phyloP scores from a whole-genome alignment of 805 yeast species.

The Metschnikowia kunwiensis region DNA sequence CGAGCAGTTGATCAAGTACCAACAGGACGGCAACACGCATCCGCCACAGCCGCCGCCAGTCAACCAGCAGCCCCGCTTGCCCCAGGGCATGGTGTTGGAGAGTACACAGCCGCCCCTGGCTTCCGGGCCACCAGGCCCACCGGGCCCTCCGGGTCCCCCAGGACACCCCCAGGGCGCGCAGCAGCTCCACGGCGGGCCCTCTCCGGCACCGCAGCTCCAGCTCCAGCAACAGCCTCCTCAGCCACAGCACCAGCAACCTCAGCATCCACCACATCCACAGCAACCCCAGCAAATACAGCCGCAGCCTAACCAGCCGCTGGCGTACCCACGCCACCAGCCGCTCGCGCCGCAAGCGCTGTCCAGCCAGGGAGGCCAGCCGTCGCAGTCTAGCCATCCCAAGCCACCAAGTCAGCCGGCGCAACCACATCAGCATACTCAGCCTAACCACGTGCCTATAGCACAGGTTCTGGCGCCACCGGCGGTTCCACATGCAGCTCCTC shows the following conservation, averaged over 20 bases:
- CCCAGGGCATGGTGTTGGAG: conserved; percentile 63
- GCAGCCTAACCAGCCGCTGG: neutral
- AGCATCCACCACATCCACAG: conserved; percentile 2
- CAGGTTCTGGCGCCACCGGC: neutral
- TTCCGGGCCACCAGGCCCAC: conserved; percentile 3
- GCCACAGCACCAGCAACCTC: conserved; percentile 5
- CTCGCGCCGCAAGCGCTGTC: too few relatives aligned
- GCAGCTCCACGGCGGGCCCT: conserved; percentile 8
- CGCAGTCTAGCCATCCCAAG: too few relatives aligned
- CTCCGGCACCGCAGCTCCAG: conserved; percentile 5
- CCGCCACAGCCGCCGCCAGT: conserved; percentile 68
- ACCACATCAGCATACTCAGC: neutral
- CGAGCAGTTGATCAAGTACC: conserved; percentile 74
- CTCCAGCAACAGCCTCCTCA: neutral
- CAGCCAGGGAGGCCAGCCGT: too few relatives aligned
- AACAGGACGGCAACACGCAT: conserved; percentile 63
- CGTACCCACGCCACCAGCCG: neutral
- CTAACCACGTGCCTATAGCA: too few relatives aligned
- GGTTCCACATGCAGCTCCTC: neutral
- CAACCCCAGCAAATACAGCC: neutral
- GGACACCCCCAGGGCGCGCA: conserved; percentile 1
- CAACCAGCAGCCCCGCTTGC: conserved; percentile 58
- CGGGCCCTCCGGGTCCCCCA: conserved; percentile 16
- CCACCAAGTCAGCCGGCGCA: neutral
- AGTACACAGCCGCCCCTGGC: conserved; percentile 25